Evolutionary conservation across 2,329 filamentous ascomycete species (phyloP).

Genomic region (Fusarium tuaranense): DNA sequence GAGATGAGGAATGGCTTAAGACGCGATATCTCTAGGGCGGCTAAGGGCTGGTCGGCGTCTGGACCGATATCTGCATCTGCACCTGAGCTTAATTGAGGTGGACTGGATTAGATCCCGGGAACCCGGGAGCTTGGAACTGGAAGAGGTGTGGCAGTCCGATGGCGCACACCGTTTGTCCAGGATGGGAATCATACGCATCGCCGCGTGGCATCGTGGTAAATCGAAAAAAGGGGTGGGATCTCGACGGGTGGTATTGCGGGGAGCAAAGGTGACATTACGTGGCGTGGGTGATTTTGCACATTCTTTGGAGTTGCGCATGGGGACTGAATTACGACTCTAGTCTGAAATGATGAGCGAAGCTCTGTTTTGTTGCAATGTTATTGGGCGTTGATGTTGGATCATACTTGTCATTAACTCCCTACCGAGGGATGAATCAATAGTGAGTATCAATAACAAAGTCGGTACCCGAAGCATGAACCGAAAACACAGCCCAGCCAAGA

Average conservation of each 20-base stretch:
- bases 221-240: slow-evolving; percentile 18
- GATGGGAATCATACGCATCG: slow-evolving; percentile 16
- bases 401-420: not conserved
- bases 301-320: slow-evolving; percentile 27
- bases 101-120: slow-evolving; percentile 19
- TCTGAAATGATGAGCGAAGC: not conserved
- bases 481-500: not conserved
- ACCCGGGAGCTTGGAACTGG: slow-evolving; percentile 14
- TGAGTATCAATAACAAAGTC: not conserved
- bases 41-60: slow-evolving; percentile 1
- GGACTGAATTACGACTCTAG: slow-evolving; percentile 26
- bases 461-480: not conserved
- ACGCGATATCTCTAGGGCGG: slow-evolving; percentile 72
- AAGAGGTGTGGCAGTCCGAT: slow-evolving; percentile 9
- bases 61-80: not conserved
- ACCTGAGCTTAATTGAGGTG: slow-evolving; percentile 1
- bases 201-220: slow-evolving; percentile 23
- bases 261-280: slow-evolving; percentile 33
- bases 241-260: slow-evolving; percentile 20
- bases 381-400: not conserved
- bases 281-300: slow-evolving; percentile 34
- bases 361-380: not conserved
- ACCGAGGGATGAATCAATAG: not conserved
- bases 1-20: slow-evolving; percentile 92
- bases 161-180: not conserved